Base-by-base conservation (phyloP, 129 eudicot genomes). In the Flaveria trinervia region DNA sequence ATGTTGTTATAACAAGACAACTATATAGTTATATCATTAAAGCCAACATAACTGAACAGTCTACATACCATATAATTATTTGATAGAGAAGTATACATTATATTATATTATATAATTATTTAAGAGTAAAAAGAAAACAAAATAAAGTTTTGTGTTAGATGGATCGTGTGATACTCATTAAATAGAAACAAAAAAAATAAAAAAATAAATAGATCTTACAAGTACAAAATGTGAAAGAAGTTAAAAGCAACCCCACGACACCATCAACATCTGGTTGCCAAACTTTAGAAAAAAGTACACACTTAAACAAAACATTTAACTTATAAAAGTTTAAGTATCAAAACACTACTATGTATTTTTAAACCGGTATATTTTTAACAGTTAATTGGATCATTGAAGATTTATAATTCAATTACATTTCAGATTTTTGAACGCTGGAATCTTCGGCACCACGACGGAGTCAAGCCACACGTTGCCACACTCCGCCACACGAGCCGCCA, bases 391-490 rank as follows among this genome's bases (percentile, higher is more conserved):
- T 36, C 1, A 36, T 8, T 36, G 41, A 36, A 5, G 1, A 5
- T 36, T 45, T 45, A 9, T 2, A 8, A 45, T 0, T 2, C 13
- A 45, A 7, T 9, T 39, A 36, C 25, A 16, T 68, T 17, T 15
- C 90, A 92, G 97, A 52, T 87, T 92, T 45, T 73, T 92, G 78
- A 92, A 92, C 72, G 92, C 96, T 25, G 97, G 97, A 80, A 87
- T 92, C n/a, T 89, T 92, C 45, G 97, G 97, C 9, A 81, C 83
- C 48, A 93, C 90, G 13, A 84, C 88, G 16, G 97, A 92, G 57
- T 68, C 90, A 20, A 7, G 65, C 69, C 90, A 92, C 83, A 89
- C 89, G 1, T 83, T 92, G 1, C 92, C 97, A 28, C 90, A 83
- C 71, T 84, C 96, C 7, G 88, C 96, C 10, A 92, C 97, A 13